A percentile compares a stretch with the other conserved stretches of the same genome.
Conservation (phyloP, 208 protist species). For the Tetramitus jugosus region DNA sequence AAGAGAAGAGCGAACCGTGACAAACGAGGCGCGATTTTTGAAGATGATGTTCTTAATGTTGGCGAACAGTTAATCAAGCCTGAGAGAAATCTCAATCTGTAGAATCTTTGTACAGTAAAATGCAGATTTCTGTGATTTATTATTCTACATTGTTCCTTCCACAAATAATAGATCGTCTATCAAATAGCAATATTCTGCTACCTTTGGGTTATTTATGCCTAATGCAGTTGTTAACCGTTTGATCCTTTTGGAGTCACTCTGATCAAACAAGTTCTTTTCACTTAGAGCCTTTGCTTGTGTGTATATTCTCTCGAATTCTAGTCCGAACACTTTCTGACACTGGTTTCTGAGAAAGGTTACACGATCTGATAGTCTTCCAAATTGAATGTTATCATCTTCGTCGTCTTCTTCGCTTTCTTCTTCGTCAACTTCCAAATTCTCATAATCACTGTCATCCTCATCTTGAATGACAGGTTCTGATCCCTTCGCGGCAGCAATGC, state of each 20-base stretch:
- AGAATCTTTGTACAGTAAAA: too few species aligned
- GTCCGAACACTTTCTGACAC: not conserved
- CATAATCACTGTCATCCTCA: not conserved
- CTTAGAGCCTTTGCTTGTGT: not conserved
- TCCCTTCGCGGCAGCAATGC: not conserved
- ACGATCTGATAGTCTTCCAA: not conserved
- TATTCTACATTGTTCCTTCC: not conserved
- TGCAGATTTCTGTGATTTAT: too few species aligned
- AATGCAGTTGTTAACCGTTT: not conserved
- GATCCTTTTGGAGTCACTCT: not conserved
- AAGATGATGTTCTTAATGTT: constrained; percentile 77
- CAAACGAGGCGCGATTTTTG: constrained; percentile 79
- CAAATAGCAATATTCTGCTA: not conserved
- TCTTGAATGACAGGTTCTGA: not conserved
- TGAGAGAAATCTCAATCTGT: too few species aligned
- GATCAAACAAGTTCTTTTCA: not conserved
- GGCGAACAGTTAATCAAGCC: too few species aligned
- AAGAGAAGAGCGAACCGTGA: constrained; percentile 63
- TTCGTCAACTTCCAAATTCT: not conserved
- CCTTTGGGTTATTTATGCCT: not conserved
- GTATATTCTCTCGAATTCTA: not conserved
- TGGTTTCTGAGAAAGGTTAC: not conserved
- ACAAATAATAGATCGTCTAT: not conserved
- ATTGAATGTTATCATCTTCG: not conserved
- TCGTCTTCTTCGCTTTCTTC: not conserved